These are phyloP conservation scores for Coccinonectria pachysandricola DNA, from an alignment of 2,329 filamentous ascomycete genomes.

Conservation along the genomic window DNA sequence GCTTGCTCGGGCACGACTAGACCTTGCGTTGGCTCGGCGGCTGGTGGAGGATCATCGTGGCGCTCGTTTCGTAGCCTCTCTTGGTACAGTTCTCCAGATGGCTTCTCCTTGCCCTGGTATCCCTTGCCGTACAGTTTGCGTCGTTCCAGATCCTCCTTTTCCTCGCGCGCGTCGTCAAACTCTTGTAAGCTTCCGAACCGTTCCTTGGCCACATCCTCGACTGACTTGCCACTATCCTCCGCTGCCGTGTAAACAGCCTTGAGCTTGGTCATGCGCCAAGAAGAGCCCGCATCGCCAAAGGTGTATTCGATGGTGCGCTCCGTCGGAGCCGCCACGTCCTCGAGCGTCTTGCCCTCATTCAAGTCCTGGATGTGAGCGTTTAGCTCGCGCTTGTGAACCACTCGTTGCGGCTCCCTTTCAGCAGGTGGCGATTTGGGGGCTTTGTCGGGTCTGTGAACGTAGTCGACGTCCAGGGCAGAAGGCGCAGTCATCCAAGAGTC, in stretches of 20 bases:
- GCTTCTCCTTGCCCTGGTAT: conserved; percentile 77
- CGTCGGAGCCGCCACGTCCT: conserved; percentile 30
- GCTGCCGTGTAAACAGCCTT: conserved; percentile 74
- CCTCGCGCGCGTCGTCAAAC: conserved; percentile 89
- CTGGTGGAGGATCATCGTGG: conserved; percentile 18
- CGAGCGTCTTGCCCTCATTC: conserved; percentile 37
- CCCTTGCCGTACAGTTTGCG: conserved; percentile 73
- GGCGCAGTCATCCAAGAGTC: conserved; percentile 95
- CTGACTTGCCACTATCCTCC: conserved; percentile 56
- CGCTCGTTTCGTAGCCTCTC: conserved; percentile 58
- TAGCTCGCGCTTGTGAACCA: conserved; percentile 70
- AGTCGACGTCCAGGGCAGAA: conserved; percentile 73
- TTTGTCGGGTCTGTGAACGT: conserved; percentile 52
- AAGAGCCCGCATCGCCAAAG: conserved; percentile 80
- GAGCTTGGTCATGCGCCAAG: conserved; percentile 95
- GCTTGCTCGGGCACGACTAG: conserved; percentile 44
- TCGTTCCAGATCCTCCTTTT: conserved; percentile 81
- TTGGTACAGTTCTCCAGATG: conserved; percentile 74
- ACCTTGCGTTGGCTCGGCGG: conserved; percentile 38
- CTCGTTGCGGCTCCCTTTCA: conserved; percentile 53
- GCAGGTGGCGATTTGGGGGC: conserved; percentile 42
- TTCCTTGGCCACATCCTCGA: conserved; percentile 77
- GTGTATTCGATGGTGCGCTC: conserved; percentile 58
- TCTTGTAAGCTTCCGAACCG: conserved; percentile 70
- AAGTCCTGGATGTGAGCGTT: conserved; percentile 56